Base-by-base conservation (phyloP, 306 rosid species). In the Dryas drummondii region DNA sequence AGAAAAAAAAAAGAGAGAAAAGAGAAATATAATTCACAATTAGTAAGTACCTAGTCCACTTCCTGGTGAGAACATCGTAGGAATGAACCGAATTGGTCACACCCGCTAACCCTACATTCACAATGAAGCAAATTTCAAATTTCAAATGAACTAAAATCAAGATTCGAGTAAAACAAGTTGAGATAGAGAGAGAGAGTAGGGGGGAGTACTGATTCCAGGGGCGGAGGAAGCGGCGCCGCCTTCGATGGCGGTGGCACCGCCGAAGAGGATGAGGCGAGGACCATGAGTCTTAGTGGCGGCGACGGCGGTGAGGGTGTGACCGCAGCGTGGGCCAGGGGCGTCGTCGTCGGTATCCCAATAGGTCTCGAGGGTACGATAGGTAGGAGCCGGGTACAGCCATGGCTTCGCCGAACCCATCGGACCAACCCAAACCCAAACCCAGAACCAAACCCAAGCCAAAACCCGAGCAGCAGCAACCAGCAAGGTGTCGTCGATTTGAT, bases 171-270 rank as follows among this genome's bases (percentile, higher is more conserved):
- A 13, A 40, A 58, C 65, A 46, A 40, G 73, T 15, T 6, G 4
- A 77, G 15, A 32, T 1, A 19, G 1, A 19, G 44, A 48, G 15
- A 50, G 45, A 32, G 3, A 19, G 1, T 22, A 22, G 37, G 32
- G n/a, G 44, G 40, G 44, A 22, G 40, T 80, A 96, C 99, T 82
- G 82, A 96, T 96, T 85, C 99, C 99, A 2, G 98, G 96, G 66
- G 99, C 83, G 8, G 96, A 90, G 48, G 97, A 82, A 68, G 86
- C 71, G 0, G 87, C 87, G 62, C 97, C 97, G 82, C 98, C 98
- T 82, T 96, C 99, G 71, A 96, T 91, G 80, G 99, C 99, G 27
- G 99, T 96, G 79, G 98, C 90, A 16, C 98, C 99, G 10, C 99
- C 98, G 15, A 96, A 96, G 17, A 96, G 90, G 80, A 96, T 96